Evolutionary conservation across 2,329 filamentous ascomycete species (phyloP).

Genomic region (Pyricularia grisea): DNA sequence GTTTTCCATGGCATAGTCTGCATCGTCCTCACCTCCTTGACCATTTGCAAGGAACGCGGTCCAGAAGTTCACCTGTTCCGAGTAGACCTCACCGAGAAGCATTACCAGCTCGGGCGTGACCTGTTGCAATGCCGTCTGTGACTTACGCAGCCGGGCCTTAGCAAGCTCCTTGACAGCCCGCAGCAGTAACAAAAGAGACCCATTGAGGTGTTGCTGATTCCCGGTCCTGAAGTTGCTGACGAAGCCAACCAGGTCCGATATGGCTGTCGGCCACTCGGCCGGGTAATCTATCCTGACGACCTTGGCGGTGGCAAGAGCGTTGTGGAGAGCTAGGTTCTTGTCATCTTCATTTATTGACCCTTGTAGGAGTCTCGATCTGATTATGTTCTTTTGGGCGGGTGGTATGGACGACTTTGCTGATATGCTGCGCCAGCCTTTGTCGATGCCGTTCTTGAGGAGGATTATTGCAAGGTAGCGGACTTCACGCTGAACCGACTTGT

Average conservation of each 20-base stretch:
- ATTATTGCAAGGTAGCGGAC: conserved; percentile 86
- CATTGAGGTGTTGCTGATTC: conserved; percentile 57
- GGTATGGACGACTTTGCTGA: conserved; percentile 53
- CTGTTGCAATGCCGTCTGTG: conserved; percentile 66
- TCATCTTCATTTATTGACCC: conserved; percentile 71
- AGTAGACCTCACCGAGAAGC: conserved; percentile 69
- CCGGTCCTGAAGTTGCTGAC: conserved; percentile 50
- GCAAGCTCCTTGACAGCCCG: conserved; percentile 87
- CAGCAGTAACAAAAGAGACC: conserved; percentile 67
- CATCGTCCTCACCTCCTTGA: conserved; percentile 47
- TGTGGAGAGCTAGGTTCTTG: conserved; percentile 70
- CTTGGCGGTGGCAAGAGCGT: conserved; percentile 80
- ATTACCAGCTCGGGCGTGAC: conserved; percentile 78
- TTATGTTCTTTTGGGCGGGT: conserved; percentile 64
- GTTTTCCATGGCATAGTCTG: conserved; percentile 59
- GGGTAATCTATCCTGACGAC: conserved; percentile 86
- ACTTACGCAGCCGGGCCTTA: conserved; percentile 66
- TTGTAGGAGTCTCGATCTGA: conserved; percentile 66
- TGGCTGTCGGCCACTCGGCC: conserved; percentile 64
- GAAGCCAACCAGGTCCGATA: conserved; percentile 51
- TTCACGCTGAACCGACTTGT: conserved; percentile 65
- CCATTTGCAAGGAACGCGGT: conserved; percentile 47
- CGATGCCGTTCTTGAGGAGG: conserved; percentile 92
- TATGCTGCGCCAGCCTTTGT: conserved; percentile 79
- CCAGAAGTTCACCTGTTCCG: conserved; percentile 64